Evolutionary conservation across 1,284 basidiomycete species (phyloP), one percentile per base, ranked within the genome.

Genomic region (Phellopilus nigrolimitatus): DNA sequence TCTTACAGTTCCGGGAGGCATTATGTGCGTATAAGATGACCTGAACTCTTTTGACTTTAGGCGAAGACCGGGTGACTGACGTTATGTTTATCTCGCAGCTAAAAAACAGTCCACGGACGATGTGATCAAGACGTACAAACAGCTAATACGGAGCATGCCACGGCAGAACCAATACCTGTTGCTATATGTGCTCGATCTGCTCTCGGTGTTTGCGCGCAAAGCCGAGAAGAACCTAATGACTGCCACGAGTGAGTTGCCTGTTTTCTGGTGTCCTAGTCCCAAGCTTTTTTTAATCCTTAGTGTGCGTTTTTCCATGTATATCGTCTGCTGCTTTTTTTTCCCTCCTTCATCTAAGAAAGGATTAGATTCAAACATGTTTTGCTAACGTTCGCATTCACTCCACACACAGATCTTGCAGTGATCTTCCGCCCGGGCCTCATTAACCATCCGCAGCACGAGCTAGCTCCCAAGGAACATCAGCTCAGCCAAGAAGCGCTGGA

Each of bases 221-320:
- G 81, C 84, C 22, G 88, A 94, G 60, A 89, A 88, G 71, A 99
- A 98, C 65, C 73, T 95, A 41, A 99, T 99, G 95, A 95, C 88
- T 1, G 88, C 95, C 12, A 80, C 88, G 55, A 99, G 92, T 95
- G 59, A 63, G 88, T 74, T 27, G 13, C 31, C 25, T 31, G 28
- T 38, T 54, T 33, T 34, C 15, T 21, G 12, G 25, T 46, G 19
- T 34, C 39, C 34, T 47, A 21, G 28, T 49, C 17, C 7, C 10
- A 13, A 22, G 17, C 21, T 25, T 43, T 9, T 21, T 4, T 38
- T 33, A 12, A 28, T 27, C 25, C 39, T 15, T 27, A 41, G 22
- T 19, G 36, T 12, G n/a, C n/a, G n/a, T n/a, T n/a, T n/a, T n/a
- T n/a, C n/a, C n/a, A n/a, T n/a, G n/a, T 3, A 13, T 15, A 21